phyloP scores from a whole-genome alignment of 2,329 filamentous ascomycete genomes.

The Fusarium caatingaense region DNA sequence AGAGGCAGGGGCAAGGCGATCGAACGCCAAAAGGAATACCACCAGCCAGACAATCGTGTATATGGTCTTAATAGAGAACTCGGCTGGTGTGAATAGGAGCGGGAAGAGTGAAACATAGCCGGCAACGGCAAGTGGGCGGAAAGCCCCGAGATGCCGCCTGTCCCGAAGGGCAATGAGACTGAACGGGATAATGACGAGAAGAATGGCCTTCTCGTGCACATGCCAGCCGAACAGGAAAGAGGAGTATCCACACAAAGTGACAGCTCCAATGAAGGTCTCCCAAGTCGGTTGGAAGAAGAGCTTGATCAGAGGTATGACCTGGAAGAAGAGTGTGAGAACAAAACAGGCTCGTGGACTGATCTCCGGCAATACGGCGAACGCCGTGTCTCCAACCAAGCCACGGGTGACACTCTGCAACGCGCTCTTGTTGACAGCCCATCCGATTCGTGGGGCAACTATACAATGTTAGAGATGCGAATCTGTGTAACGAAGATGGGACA shows the following conservation, averaged over 20 bases:
- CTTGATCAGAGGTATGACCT: slow-evolving; percentile 81
- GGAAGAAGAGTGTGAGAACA: slow-evolving; percentile 82
- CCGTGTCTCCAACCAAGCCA: slow-evolving; percentile 90
- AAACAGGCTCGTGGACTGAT: slow-evolving; percentile 86
- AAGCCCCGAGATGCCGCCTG: slow-evolving; percentile 89
- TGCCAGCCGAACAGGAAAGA: slow-evolving; percentile 99
- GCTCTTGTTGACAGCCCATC: slow-evolving; percentile 76
- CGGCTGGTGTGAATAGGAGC: slow-evolving; percentile 87
- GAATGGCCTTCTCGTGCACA: slow-evolving; percentile 96
- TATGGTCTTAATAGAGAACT: slow-evolving; percentile 92
- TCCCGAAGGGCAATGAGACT: slow-evolving; percentile 91
- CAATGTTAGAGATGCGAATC: slow-evolving; percentile 18
- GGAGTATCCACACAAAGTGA: slow-evolving; percentile 93
- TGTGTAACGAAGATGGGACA: slow-evolving; percentile 43
- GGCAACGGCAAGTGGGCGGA: slow-evolving; percentile 89
- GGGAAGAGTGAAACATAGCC: slow-evolving; percentile 97
- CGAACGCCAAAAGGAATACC: slow-evolving; percentile 85
- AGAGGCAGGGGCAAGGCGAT: slow-evolving; percentile 86
- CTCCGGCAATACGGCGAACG: slow-evolving; percentile 92
- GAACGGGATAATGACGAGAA: slow-evolving; percentile 95
- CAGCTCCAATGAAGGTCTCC: slow-evolving; percentile 88
- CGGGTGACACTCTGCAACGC: slow-evolving; percentile 91
- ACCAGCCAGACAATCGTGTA: slow-evolving; percentile 95
- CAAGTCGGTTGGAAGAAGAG: slow-evolving; percentile 84
- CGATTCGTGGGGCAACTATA: slow-evolving; percentile 82